Base-by-base conservation (phyloP, 192 early-diverging fungal species). In the Rhizophagus sp. region DNA sequence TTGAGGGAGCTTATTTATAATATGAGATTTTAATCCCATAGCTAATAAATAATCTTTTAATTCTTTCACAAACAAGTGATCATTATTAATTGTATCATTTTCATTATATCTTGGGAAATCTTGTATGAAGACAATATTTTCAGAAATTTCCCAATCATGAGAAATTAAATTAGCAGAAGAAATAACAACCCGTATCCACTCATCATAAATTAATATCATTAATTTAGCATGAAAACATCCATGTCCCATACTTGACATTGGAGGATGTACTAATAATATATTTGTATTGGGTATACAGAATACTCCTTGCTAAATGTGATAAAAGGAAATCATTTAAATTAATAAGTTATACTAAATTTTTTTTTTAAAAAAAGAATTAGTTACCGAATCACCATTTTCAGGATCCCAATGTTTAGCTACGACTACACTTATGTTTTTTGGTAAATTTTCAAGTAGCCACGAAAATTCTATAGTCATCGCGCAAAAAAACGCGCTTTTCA, bases 171-270 rank as follows among this genome's bases (percentile, higher is more conserved):
- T 61, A 12, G 3, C 74, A 2, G 22, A 90, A 4, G 85, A 84
- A 41, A 83, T 85, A 4, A 90, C 90, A 3, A 92, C 87, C 3
- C 91, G 81, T 64, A 90, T 49, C 65, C 85, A 87, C 4, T 68
- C 72, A 36, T 85, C 79, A 39, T 87, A 85, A 52, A 89, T 90
- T 27, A 92, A 44, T 13, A 92, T 73, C 91, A 92, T 90, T 0
- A 90, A n/a, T 68, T 90, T 92, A 36, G 85, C 80, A 76, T 92
- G 91, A 79, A 92, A 89, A n/a, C 85, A 81, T 11, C 89, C 88
- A 57, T 80, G 86, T 25, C 27, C 27, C 17, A 50, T 24, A 13
- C 77, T 64, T 24, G 68, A 80, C 80, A 90, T 83, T 13, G 82
- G 83, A 12, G 89, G 88, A 67, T 87, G 80, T 13, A 92, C 83